phyloP scores from a whole-genome alignment of 805 yeast genomes.

The Millerozyma acaciae region DNA sequence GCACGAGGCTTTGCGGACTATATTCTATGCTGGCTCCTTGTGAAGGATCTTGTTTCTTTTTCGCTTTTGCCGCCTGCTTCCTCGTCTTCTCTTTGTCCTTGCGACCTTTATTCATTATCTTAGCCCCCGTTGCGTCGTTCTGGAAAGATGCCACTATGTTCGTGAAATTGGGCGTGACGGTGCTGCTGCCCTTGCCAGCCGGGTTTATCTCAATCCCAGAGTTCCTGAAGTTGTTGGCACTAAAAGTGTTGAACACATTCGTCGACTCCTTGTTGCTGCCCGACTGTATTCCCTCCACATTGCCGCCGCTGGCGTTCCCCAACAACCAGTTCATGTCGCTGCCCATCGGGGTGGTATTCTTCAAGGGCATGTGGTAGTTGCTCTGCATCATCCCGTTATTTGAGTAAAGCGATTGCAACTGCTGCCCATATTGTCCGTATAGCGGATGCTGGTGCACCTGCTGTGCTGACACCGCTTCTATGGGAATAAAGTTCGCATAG shows the following conservation, averaged over 20 bases:
- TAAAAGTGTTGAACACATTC: neutral
- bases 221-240: conserved; percentile 1
- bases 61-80: conserved; percentile 9
- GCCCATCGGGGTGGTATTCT: neutral
- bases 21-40: conserved; percentile 24
- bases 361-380: conserved; percentile 4
- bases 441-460: conserved; percentile 5
- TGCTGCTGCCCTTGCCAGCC: neutral
- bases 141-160: neutral
- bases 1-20: conserved; percentile 20
- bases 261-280: neutral
- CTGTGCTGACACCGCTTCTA: conserved; percentile 14
- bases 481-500: conserved; percentile 24
- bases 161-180: neutral
- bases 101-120: conserved; percentile 7
- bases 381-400: neutral
- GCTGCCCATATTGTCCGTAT: too few species aligned
- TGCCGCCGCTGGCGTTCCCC: conserved; percentile 2
- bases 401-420: conserved; percentile 3
- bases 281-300: conserved; percentile 2
- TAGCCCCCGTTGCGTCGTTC: neutral
- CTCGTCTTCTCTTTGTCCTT: conserved; percentile 8
- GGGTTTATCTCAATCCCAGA: conserved; percentile 1
- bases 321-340: neutral
- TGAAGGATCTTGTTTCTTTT: conserved; percentile 5